Conservation (phyloP, 495 filamentous ascomycete species). For the Aspergillus baeticus region DNA sequence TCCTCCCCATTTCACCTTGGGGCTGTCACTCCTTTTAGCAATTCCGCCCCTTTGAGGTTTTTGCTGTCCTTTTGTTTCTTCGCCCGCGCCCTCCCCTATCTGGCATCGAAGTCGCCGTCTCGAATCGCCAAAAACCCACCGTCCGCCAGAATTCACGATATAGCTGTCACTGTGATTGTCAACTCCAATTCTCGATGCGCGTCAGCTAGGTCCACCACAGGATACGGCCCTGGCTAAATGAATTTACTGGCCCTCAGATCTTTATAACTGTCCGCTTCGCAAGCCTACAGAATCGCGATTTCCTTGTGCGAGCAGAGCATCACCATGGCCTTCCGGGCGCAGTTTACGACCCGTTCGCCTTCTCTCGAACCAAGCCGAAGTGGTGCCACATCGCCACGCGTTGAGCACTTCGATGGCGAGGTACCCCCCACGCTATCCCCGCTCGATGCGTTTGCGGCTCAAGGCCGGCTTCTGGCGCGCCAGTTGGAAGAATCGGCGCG, state of each 20-base stretch:
- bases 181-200: slow-evolving; percentile 20
- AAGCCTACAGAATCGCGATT: slow-evolving; percentile 2
- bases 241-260: slow-evolving; percentile 2
- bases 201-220: slow-evolving; percentile 10
- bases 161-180: neutral
- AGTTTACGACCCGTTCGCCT: slow-evolving; percentile 60
- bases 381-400: slow-evolving; percentile 63
- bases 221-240: slow-evolving; percentile 10
- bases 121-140: slow-evolving; percentile 4
- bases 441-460: slow-evolving; percentile 88
- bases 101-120: slow-evolving; percentile 1
- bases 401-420: slow-evolving; percentile 77
- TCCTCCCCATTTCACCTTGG: slow-evolving; percentile 12
- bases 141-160: neutral
- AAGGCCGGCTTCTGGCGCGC: slow-evolving; percentile 82
- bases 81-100: slow-evolving; percentile 13
- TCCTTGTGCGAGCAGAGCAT: slow-evolving; percentile 5
- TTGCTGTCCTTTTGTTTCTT: neutral
- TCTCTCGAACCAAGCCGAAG: slow-evolving; percentile 56
- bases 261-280: neutral
- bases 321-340: slow-evolving; percentile 56
- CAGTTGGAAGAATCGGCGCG: slow-evolving; percentile 74
- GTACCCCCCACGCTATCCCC: slow-evolving; percentile 89
- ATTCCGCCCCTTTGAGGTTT: slow-evolving; percentile 12
- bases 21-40: slow-evolving; percentile 43